A percentile compares a stretch with the other conserved stretches of the same genome.
Evolutionary conservation across 2,329 filamentous ascomycete species (phyloP).

Genomic region (Botryotinia globosa): DNA sequence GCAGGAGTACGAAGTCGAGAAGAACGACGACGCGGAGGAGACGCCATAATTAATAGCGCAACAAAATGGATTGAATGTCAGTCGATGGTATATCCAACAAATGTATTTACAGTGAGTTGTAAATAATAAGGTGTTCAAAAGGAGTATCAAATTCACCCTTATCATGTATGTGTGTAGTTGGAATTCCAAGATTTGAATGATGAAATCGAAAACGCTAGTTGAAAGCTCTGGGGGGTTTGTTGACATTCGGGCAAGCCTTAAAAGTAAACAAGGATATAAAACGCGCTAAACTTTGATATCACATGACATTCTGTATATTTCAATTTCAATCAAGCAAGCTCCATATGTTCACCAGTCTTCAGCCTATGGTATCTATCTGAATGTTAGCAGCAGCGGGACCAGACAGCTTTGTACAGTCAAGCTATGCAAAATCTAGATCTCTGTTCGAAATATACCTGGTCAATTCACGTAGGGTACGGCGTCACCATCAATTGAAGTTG

Average conservation of each 20-base stretch:
- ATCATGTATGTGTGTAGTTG: neutral
- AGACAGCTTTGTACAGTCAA: neutral
- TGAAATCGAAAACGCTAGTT: conserved; percentile 9
- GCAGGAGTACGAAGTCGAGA: conserved; percentile 37
- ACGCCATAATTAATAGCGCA: conserved; percentile 24
- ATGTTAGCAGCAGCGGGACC: neutral
- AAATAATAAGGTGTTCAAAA: neutral
- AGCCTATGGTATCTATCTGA: neutral
- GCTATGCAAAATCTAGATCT: neutral
- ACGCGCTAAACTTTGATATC: neutral
- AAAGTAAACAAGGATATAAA: conserved; percentile 16
- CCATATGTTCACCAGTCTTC: neutral
- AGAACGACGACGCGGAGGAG: conserved; percentile 37
- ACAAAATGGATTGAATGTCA: neutral
- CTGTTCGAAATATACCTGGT: neutral
- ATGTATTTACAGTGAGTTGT: neutral
- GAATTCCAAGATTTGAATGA: conserved; percentile 3
- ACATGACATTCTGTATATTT: neutral
- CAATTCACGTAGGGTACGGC: neutral
- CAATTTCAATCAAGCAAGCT: neutral
- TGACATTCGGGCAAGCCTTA: conserved; percentile 4
- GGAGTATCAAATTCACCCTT: neutral
- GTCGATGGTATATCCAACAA: neutral
- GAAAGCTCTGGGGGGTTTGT: conserved; percentile 12
- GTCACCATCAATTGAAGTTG: neutral